Base-by-base conservation (phyloP, 2,329 filamentous ascomycete species). In the Rhinocladiella mackenziei region DNA sequence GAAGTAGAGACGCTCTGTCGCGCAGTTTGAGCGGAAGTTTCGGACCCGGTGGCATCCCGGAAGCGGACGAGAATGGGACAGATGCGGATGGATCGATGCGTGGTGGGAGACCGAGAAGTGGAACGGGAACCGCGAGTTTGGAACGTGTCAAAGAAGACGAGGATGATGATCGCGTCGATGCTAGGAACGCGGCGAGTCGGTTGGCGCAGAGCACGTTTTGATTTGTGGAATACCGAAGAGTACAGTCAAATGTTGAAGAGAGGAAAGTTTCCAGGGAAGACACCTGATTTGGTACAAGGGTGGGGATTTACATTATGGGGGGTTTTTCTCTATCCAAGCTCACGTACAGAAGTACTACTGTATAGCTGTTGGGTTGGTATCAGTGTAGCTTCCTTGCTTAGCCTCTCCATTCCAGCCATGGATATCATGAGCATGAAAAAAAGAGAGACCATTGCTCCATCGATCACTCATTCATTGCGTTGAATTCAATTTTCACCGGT, bases 191-290 rank as follows among this genome's bases (percentile, higher is more conserved):
- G 40, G 92, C 92, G 25, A 95, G 87, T 68, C 79, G 92, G 61
- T 72, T 98, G 70, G 92, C 91, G 35, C 86, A 89, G 56, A 96
- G 89, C 72, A 96, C 91, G 13, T 96, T 96, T 65, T 97, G n/a
- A n/a, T n/a, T n/a, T n/a, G n/a, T n/a, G n/a, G n/a, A n/a, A n/a
- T n/a, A 45, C 37, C 29, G 15, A 15, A 7, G 6, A 11, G 11
- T 11, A 26, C 23, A 26, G 6, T 26, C 11, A 26, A 26, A 26
- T 26, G 23, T 11, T 7, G 11, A 26, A 26, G 23, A 26, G 6
- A 26, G 5, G 11, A n/a, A 30, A 30, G 11, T 30, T 14, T 4
- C 5, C 11, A 5, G 11, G 19, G 31, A n/a, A 22, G 18, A 34
- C n/a, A 41, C 8, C 2, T 11, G 10, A 23, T 26, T 28, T 17